A percentile compares a stretch with the other conserved stretches of the same genome.
phyloP scores from a whole-genome alignment of 2,329 filamentous ascomycete genomes.

The Endoconidiophora laricicola region DNA sequence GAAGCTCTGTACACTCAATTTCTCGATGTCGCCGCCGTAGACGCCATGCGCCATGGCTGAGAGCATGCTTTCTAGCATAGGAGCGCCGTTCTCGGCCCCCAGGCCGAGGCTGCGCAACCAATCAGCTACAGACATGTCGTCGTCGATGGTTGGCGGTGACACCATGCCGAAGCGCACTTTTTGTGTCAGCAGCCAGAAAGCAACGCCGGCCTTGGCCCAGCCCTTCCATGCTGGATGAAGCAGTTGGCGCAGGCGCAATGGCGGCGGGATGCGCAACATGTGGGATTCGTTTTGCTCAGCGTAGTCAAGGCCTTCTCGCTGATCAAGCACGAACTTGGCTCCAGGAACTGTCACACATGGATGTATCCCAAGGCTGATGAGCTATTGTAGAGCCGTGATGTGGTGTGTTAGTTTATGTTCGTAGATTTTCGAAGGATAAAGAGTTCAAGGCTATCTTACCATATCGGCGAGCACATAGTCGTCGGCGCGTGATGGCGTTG shows the following conservation, averaged over 20 bases:
- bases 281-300: constrained; percentile 35
- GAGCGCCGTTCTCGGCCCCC: constrained; percentile 12
- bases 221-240: constrained; percentile 11
- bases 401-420: background rate
- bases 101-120: constrained; percentile 19
- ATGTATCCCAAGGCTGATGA: constrained; percentile 8
- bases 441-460: constrained; percentile 29
- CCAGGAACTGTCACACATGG: constrained; percentile 9
- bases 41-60: constrained; percentile 75
- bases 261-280: constrained; percentile 24
- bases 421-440: background rate
- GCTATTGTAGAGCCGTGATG: background rate
- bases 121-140: constrained; percentile 23
- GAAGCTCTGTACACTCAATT: constrained; percentile 55
- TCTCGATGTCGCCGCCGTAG: constrained; percentile 75
- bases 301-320: background rate
- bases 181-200: constrained; percentile 10
- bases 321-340: constrained; percentile 11
- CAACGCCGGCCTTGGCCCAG: constrained; percentile 9
- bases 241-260: constrained; percentile 7
- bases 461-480: constrained; percentile 53
- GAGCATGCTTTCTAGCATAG: constrained; percentile 50
- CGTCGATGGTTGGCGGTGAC: constrained; percentile 17
- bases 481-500: constrained; percentile 30
- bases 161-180: constrained; percentile 14